Evolutionary conservation across 805 yeast species (phyloP).

Genomic region (Peterozyma toletana): DNA sequence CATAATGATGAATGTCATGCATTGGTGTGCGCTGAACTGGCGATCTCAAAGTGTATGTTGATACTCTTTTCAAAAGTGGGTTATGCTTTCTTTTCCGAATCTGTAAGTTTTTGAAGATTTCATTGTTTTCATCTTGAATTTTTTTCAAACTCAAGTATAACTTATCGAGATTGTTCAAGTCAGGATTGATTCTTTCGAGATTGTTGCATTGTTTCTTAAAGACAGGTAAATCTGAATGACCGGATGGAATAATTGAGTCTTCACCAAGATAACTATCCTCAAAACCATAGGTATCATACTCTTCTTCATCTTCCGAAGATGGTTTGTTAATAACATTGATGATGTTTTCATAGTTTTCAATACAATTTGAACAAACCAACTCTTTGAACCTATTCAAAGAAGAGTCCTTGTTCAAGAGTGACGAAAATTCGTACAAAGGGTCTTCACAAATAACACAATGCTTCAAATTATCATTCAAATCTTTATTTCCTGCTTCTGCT

Average conservation of each 20-base stretch:
- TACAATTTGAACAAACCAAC: slow-evolving; percentile 6
- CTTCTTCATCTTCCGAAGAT: background rate
- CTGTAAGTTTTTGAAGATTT: background rate
- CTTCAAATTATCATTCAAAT: background rate
- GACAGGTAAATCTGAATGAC: background rate
- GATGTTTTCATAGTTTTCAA: slow-evolving; percentile 6
- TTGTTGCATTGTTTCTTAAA: slow-evolving; percentile 2
- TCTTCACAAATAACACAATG: background rate
- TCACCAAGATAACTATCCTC: background rate
- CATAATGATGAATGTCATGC: background rate
- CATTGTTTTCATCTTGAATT: slow-evolving; percentile 6
- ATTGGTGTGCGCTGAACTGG: background rate
- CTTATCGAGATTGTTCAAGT: background rate
- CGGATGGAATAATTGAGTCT: background rate
- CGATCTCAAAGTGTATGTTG: background rate
- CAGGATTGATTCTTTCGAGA: background rate
- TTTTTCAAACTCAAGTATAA: slow-evolving; percentile 4
- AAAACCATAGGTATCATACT: background rate
- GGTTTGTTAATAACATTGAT: slow-evolving; percentile 3
- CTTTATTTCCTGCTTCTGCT: too few species aligned
- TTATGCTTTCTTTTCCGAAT: slow-evolving; percentile 1
- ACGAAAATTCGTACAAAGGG: background rate
- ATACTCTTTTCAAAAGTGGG: slow-evolving; percentile 4
- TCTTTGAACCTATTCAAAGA: slow-evolving; percentile 4
- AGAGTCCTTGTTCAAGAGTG: background rate